Evolutionary conservation across 495 filamentous ascomycete species (phyloP).

Genomic region (Baudoinia panamericana): DNA sequence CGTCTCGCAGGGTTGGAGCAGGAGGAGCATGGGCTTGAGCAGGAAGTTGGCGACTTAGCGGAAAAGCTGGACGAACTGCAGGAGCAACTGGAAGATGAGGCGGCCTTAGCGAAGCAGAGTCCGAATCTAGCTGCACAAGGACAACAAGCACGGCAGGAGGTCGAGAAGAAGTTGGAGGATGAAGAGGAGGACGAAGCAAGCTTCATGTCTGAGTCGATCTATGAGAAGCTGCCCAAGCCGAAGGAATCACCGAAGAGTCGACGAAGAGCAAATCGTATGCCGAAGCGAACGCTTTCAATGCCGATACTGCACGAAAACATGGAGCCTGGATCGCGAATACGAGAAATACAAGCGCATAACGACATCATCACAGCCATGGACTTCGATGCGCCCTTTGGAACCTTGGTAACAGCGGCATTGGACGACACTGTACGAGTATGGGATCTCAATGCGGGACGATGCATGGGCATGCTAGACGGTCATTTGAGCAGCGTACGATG

Average conservation of each 20-base stretch:
- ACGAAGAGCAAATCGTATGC: constrained; percentile 46
- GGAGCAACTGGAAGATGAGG: constrained; percentile 58
- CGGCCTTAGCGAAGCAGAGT: constrained; percentile 37
- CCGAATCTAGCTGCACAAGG: constrained; percentile 37
- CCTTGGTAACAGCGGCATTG: constrained; percentile 84
- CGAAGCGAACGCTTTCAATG: constrained; percentile 62
- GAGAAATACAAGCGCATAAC: constrained; percentile 73
- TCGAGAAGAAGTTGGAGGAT: constrained; percentile 14
- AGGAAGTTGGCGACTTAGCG: constrained; percentile 74
- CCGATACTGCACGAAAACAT: constrained; percentile 94
- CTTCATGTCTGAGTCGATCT: constrained; percentile 98
- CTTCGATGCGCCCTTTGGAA: constrained; percentile 92
- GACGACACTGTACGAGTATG: constrained; percentile 96
- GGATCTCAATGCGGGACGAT: constrained; percentile 87
- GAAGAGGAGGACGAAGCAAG: constrained; percentile 43
- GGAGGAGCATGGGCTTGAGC: constrained; percentile 81
- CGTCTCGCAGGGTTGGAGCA: constrained; percentile 80
- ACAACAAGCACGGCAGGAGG: constrained; percentile 24
- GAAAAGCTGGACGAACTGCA: constrained; percentile 74
- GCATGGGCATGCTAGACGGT: constrained; percentile 79
- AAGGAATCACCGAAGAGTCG: not conserved
- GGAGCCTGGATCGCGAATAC: constrained; percentile 77
- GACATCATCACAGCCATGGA: constrained; percentile 85
- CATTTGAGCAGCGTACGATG: constrained; percentile 90
- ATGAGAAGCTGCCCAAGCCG: constrained; percentile 67